phyloP scores from a whole-genome alignment of 2,329 filamentous ascomycete species.

The Neonectria neomacrospora region DNA sequence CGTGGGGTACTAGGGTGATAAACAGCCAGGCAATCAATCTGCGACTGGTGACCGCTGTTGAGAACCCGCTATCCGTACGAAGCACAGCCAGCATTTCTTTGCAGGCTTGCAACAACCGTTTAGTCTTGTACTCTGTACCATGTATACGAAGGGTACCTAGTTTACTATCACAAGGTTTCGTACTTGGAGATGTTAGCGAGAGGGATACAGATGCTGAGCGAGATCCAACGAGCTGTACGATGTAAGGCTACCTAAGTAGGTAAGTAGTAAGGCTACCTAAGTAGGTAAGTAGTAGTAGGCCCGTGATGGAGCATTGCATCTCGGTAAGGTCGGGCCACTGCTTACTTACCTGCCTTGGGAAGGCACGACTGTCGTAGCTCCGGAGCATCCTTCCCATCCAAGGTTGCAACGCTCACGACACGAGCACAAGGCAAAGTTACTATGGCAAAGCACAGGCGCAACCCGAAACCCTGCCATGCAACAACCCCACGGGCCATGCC shows the following conservation, averaged over 20 bases:
- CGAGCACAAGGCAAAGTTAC: too few relatives aligned
- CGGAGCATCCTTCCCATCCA: constrained; percentile 18
- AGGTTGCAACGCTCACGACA: constrained; percentile 12
- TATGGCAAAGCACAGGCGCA: constrained; percentile 2
- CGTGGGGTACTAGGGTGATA: neutral
- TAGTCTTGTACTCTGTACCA: neutral
- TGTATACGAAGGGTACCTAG: too few relatives aligned
- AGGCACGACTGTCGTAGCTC: constrained; percentile 2
- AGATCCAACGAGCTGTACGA: too few relatives aligned
- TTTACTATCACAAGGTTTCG: constrained; percentile 7
- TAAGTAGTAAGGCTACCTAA: too few relatives aligned
- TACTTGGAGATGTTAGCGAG: neutral
- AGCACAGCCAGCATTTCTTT: neutral
- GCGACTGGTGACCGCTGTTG: constrained; percentile 12
- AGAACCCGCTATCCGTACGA: neutral
- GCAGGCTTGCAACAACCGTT: constrained; percentile 7
- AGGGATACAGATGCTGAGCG: neutral
- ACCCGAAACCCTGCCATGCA: constrained; percentile 16
- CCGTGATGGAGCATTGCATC: constrained; percentile 1
- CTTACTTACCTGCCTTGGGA: constrained; percentile 1
- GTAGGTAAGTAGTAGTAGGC: neutral
- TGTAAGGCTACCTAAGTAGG: too few relatives aligned
- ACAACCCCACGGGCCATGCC: constrained; percentile 4
- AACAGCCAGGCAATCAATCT: constrained; percentile 18
- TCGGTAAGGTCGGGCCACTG: neutral